phyloP scores from a whole-genome alignment of 2,329 filamentous ascomycete species.

The Penicillium corylophilum region DNA sequence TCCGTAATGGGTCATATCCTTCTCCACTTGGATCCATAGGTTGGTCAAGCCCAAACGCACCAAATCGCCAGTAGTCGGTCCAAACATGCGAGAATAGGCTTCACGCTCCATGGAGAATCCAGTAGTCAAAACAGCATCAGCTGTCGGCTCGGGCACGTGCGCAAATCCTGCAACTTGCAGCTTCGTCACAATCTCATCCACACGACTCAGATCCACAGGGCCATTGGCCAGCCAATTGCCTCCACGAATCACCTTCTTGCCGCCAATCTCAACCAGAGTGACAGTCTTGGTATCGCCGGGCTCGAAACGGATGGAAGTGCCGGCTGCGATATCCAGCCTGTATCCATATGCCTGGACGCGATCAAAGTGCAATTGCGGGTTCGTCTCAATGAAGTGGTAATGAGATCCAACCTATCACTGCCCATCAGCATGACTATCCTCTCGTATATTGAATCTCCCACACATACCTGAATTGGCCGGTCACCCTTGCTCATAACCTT shows the following conservation, averaged over 20 bases:
- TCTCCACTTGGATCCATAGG: constrained; percentile 87
- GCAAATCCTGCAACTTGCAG: constrained; percentile 74
- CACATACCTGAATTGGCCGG: constrained; percentile 75
- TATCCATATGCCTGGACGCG: constrained; percentile 78
- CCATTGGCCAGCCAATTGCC: constrained; percentile 80
- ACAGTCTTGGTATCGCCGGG: constrained; percentile 91
- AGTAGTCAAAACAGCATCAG: constrained; percentile 57
- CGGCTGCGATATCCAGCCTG: constrained; percentile 83
- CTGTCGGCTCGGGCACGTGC: constrained; percentile 67
- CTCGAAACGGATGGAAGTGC: constrained; percentile 90
- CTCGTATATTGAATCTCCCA: background rate
- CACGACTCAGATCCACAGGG: constrained; percentile 62
- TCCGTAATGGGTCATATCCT: constrained; percentile 78
- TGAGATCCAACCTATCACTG: constrained; percentile 70
- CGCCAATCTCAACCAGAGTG: constrained; percentile 82
- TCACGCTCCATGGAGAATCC: constrained; percentile 71
- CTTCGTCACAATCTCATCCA: constrained; percentile 64
- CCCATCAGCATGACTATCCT: background rate
- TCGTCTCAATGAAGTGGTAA: constrained; percentile 96
- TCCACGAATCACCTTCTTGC: constrained; percentile 74
- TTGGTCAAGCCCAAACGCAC: constrained; percentile 80
- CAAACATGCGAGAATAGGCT: constrained; percentile 85
- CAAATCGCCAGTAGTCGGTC: constrained; percentile 84
- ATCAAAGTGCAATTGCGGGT: constrained; percentile 86
- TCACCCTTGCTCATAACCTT: constrained; percentile 84